These are phyloP conservation scores for Auriscalpium orientale DNA, from an alignment of 768 basidiomycete species.

Conservation along the genomic window DNA sequence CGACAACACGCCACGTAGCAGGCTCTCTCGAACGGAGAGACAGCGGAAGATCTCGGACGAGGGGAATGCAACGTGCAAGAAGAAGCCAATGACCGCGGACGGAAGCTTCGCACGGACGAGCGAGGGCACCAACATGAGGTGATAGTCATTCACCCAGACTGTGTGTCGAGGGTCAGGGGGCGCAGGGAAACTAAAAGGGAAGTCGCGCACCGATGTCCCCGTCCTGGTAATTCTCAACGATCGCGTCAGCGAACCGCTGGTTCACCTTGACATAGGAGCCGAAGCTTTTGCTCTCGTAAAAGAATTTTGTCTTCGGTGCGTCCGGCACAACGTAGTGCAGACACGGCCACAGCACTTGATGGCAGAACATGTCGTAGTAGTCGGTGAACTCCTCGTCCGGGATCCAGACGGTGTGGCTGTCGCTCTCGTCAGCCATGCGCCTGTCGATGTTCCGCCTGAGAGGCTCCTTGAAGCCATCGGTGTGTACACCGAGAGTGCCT, in stretches of 20 bases:
- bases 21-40: conserved; percentile 66
- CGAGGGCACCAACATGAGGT: conserved; percentile 86
- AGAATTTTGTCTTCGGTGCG: conserved; percentile 74
- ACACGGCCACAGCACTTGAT: conserved; percentile 85
- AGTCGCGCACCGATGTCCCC: conserved; percentile 66
- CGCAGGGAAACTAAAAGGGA: not conserved
- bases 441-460: conserved; percentile 49
- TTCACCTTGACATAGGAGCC: conserved; percentile 88
- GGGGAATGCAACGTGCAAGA: conserved; percentile 95
- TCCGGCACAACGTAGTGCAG: conserved; percentile 84
- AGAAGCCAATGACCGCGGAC: conserved; percentile 77
- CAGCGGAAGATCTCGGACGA: conserved; percentile 94
- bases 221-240: conserved; percentile 71
- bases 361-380: conserved; percentile 83
- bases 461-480: conserved; percentile 53
- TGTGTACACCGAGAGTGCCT: conserved; percentile 67
- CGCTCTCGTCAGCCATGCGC: conserved; percentile 33
- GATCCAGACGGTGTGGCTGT: conserved; percentile 66
- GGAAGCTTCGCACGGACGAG: conserved; percentile 69
- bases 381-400: conserved; percentile 71
- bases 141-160: conserved; percentile 93
- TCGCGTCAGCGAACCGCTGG: conserved; percentile 79
- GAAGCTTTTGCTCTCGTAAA: conserved; percentile 75
- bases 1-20: conserved; percentile 84
- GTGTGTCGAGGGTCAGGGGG: conserved; percentile 3